A percentile compares a stretch with the other conserved stretches of the same genome.
These are phyloP conservation scores for Arabidopsis arenosa DNA, from an alignment of 345 rosid species.

Conservation along the genomic window DNA sequence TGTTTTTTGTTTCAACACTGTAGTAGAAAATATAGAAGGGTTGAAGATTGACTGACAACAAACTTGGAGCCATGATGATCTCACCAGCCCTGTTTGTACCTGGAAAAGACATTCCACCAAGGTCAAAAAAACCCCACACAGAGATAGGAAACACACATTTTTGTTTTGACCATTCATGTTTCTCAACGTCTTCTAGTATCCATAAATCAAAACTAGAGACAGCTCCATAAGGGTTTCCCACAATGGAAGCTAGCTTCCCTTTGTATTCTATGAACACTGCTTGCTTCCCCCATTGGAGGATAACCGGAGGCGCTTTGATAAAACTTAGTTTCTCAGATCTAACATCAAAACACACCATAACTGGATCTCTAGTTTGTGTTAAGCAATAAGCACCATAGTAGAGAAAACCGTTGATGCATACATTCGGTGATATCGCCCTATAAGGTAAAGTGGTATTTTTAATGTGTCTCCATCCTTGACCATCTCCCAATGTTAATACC, in stretches of 20 bases:
- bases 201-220: slow-evolving; percentile 2
- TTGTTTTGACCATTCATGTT: slow-evolving; percentile 23
- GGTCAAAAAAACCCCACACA: background rate
- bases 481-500: background rate
- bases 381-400: background rate
- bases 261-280: background rate
- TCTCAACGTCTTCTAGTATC: slow-evolving; percentile 7
- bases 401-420: background rate
- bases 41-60: background rate
- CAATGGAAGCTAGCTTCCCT: slow-evolving; percentile 28
- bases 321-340: too few species aligned
- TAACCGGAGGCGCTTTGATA: too few species aligned
- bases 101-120: background rate
- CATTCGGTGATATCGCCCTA: background rate
- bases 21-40: slow-evolving; percentile 25
- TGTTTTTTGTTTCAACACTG: background rate
- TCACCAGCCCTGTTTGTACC: slow-evolving; percentile 26
- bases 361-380: background rate
- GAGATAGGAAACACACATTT: background rate
- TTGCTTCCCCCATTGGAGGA: too few species aligned
- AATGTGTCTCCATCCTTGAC: background rate
- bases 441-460: background rate
- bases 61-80: background rate
- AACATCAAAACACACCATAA: background rate
- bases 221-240: background rate